These are phyloP conservation scores for Fusarium sp. DNA, from an alignment of 2,329 filamentous ascomycete species.

Conservation along the genomic window DNA sequence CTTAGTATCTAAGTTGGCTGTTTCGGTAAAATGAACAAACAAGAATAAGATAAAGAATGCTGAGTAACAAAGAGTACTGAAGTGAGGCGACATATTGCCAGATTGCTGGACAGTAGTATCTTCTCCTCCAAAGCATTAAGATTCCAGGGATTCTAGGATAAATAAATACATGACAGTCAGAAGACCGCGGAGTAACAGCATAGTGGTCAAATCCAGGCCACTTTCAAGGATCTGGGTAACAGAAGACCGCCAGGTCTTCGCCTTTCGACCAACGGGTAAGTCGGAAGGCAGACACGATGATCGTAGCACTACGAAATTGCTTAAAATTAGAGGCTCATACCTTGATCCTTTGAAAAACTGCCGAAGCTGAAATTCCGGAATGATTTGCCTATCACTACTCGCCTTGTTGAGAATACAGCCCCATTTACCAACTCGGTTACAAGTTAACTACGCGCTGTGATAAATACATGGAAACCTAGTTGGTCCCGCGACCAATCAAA, in stretches of 20 bases:
- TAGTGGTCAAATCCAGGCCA: not conserved
- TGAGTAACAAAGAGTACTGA: not conserved
- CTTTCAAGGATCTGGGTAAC: not conserved
- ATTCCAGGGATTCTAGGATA: not conserved
- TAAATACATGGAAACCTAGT: not conserved
- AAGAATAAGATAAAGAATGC: not conserved
- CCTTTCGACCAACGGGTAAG: accelerated
- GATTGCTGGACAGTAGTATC: not conserved
- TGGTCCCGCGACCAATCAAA: accelerated
- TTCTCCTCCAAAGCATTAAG: not conserved
- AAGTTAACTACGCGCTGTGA: not conserved
- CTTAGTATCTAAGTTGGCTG: not conserved
- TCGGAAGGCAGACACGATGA: not conserved
- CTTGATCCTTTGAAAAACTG: not conserved
- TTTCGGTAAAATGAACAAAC: not conserved
- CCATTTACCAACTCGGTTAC: not conserved
- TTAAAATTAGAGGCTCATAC: not conserved
- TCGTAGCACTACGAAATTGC: accelerated
- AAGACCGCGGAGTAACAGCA: not conserved
- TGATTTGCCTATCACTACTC: not conserved
- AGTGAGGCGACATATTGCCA: not conserved
- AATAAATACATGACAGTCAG: not conserved
- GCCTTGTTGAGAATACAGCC: not conserved
- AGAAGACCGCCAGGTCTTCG: not conserved
- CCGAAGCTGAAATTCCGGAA: not conserved